Percentiles rank a stretch among this genome's conserved stretches.
Conservation (phyloP, 768 basidiomycete species). For the Gloeophyllum trabeum region DNA sequence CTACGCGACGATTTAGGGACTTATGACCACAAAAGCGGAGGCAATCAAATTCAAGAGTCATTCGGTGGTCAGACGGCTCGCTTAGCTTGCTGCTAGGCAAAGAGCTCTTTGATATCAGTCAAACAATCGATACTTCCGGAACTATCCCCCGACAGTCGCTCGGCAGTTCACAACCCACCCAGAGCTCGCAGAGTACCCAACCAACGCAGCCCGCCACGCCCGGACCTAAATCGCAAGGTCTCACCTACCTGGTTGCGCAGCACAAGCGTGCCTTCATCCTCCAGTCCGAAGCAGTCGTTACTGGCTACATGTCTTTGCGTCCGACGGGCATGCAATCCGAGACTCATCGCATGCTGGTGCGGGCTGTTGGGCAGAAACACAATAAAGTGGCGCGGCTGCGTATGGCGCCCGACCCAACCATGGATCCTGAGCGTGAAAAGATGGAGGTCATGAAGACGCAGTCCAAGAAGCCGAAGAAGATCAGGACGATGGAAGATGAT, state of each 20-base stretch:
- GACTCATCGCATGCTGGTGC: conserved; percentile 82
- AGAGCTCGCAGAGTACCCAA: conserved; percentile 21
- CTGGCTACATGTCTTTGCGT: conserved; percentile 73
- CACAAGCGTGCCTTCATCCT: conserved; percentile 78
- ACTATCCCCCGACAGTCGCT: conserved; percentile 48
- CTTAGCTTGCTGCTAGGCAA: conserved; percentile 86
- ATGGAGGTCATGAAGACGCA: conserved; percentile 54
- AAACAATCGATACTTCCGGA: conserved; percentile 69
- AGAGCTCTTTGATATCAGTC: conserved; percentile 86
- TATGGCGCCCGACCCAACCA: conserved; percentile 68
- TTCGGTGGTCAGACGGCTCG: conserved; percentile 94
- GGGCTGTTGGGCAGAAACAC: conserved; percentile 78
- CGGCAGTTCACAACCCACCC: conserved; percentile 25
- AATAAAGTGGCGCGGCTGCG: conserved; percentile 69
- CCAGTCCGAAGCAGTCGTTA: conserved; percentile 77
- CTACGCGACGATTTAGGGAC: no score
- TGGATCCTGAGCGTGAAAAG: conserved; percentile 68
- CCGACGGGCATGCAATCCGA: conserved; percentile 88
- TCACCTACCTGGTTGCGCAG: conserved; percentile 85
- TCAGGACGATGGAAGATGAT: conserved; percentile 35
- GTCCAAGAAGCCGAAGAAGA: conserved; percentile 53
- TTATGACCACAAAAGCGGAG: conserved; percentile 43
- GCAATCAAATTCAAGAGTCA: conserved; percentile 84
- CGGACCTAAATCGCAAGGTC: conserved; percentile 48
- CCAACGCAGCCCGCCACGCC: conserved; percentile 16